Base-by-base conservation (phyloP, 139 green algal genomes). In the Auxenochlorella protothecoides region DNA sequence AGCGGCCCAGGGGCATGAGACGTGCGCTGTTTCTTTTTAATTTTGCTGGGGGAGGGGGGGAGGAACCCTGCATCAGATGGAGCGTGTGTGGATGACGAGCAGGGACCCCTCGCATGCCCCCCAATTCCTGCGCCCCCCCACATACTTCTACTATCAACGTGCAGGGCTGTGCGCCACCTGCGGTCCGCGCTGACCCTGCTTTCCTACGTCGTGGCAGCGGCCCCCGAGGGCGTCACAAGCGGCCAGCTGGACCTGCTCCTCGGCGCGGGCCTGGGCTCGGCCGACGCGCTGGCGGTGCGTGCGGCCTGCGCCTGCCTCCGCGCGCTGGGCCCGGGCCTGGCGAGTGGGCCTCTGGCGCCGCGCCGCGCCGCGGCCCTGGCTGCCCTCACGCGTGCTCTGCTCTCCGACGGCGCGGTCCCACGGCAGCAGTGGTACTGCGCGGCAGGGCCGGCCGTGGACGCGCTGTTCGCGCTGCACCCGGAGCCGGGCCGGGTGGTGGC, bases 381-480 rank as follows among this genome's bases (percentile, higher is more conserved):
- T 44, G 74, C 74, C 5, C 75, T 90, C 56, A 65, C 62, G 2
- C 56, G 67, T 14, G 27, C 27, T 0, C 27, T 44, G 27, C 27
- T 44, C 27, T 44, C 27, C 27, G 27, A 44, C 27, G 27, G 27
- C 27, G 27, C 27, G 27, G 27, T 44, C 27, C 27, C 27, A 44
- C 27, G 27, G 27, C 27, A 44, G 27, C 27, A 44, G 27, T 93
- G 92, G 92, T 92, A 85, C 63, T 79, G 83, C 2, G 88, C 79
- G 2, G 87, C 89, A 2, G 90, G 96, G 79, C 86, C 88, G 5
- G 83, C 84, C 4, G 63, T 96, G 0, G 73, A 53, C 7, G 89
- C 92, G 0, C 13, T 97, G 5, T 96, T 96, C 76, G 66, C 73
- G 4, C 79, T 97, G 74, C 87, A 95, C 76, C 89, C 86, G 2